Conservation (phyloP, 2,329 filamentous ascomycete genomes). For the Fusarium redolens region DNA sequence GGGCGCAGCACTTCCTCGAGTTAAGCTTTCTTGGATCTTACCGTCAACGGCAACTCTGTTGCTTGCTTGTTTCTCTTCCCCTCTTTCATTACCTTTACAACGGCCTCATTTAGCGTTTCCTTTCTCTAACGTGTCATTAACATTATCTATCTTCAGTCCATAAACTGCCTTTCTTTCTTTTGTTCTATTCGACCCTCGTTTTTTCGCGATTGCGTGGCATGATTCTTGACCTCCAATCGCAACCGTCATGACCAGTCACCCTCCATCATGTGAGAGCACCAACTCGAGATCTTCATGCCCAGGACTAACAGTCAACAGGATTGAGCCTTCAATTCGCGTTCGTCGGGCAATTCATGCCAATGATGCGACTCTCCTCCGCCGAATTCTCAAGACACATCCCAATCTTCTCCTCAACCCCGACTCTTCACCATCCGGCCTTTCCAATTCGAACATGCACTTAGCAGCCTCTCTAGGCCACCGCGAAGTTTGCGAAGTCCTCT, state of each 20-base stretch:
- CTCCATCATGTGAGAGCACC: slow-evolving; percentile 39
- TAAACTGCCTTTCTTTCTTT: slow-evolving; percentile 1
- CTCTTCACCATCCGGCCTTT: slow-evolving; percentile 71
- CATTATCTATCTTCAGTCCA: not conserved
- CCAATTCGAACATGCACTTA: slow-evolving; percentile 87
- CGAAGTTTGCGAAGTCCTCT: slow-evolving; percentile 75
- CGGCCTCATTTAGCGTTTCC: not conserved
- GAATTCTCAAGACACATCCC: slow-evolving; percentile 81
- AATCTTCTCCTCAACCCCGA: slow-evolving; percentile 82
- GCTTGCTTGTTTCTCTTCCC: slow-evolving; percentile 5
- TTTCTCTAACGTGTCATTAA: not conserved
- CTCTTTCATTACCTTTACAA: slow-evolving; percentile 11
- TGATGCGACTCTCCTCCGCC: slow-evolving; percentile 76
- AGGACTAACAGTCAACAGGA: slow-evolving; percentile 60
- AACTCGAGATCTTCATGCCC: not conserved
- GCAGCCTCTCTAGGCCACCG: slow-evolving; percentile 79
- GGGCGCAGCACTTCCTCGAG: slow-evolving; percentile 3
- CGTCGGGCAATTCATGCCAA: slow-evolving; percentile 84
- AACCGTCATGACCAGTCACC: slow-evolving; percentile 42
- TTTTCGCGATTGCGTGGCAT: slow-evolving; percentile 32
- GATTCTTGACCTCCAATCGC: slow-evolving; percentile 29
- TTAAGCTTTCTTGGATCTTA: slow-evolving; percentile 30
- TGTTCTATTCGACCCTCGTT: not conserved
- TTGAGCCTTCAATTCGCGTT: slow-evolving; percentile 80
- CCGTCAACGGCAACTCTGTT: slow-evolving; percentile 24